Conservation (phyloP, 495 filamentous ascomycete species). For the Xylaria sp. region DNA sequence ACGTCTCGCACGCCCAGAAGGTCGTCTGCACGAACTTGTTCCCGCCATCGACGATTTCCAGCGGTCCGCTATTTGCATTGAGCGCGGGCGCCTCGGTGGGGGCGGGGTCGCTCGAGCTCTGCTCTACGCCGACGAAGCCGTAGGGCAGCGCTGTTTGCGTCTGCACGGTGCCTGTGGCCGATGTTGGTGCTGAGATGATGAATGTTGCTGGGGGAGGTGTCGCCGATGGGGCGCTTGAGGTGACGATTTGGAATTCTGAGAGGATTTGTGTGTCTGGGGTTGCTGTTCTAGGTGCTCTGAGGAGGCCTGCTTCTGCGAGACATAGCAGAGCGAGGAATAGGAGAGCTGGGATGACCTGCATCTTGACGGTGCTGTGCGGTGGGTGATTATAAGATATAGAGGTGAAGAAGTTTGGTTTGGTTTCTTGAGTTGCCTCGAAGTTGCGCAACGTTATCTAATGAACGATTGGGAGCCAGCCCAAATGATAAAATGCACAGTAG, state of each 20-base stretch:
- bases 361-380: neutral
- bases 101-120: slow-evolving; percentile 8
- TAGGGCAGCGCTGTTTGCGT: neutral
- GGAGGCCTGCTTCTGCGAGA: slow-evolving; percentile 24
- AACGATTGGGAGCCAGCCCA: slow-evolving; percentile 4
- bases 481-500: neutral
- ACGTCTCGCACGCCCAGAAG: slow-evolving; percentile 50
- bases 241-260: neutral
- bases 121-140: neutral
- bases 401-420: neutral
- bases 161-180: neutral
- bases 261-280: neutral
- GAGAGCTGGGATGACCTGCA: slow-evolving; percentile 29
- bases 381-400: neutral
- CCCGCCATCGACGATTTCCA: neutral
- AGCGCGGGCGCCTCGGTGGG: slow-evolving; percentile 33
- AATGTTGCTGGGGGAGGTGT: neutral
- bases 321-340: slow-evolving; percentile 27
- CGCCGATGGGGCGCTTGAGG: neutral
- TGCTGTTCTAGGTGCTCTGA: slow-evolving; percentile 1
- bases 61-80: slow-evolving; percentile 3
- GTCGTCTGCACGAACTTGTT: slow-evolving; percentile 48
- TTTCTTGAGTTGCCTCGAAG: neutral
- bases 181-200: slow-evolving; percentile 16
- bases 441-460: neutral